Evolutionary conservation across 257 asterid genomes (phyloP).

Genomic region (Datura wrightii): DNA sequence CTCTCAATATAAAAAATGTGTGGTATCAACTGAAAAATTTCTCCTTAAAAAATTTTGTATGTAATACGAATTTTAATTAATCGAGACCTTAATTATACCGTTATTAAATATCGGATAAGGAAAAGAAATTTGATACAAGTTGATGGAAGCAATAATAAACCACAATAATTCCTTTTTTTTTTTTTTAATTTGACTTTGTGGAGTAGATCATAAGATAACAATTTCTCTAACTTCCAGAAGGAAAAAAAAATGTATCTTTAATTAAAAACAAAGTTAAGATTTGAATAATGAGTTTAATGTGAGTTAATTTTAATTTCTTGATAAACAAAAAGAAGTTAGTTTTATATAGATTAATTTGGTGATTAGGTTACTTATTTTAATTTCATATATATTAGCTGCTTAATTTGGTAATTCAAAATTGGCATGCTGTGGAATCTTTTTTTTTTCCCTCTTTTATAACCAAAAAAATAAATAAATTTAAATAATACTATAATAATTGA

Average conservation of each 20-base stretch:
- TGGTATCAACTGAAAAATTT: too few relatives aligned
- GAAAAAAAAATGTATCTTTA: not conserved
- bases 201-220: not conserved
- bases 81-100: too few relatives aligned
- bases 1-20: too few relatives aligned
- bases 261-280: not conserved
- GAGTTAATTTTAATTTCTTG: not conserved
- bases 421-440: not conserved
- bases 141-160: not conserved
- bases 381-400: not conserved
- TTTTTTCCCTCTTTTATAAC: not conserved
- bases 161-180: too few relatives aligned
- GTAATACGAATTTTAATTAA: too few relatives aligned
- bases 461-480: too few relatives aligned
- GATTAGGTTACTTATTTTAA: not conserved
- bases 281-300: not conserved
- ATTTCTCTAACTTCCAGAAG: not conserved
- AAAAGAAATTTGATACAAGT: not conserved
- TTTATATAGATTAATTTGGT: not conserved
- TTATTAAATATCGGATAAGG: not conserved
- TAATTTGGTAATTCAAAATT: not conserved
- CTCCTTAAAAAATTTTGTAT: too few relatives aligned
- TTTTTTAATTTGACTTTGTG: not conserved
- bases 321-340: not conserved
- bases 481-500: not conserved